These are phyloP conservation scores for Emmonsia crescens DNA, from an alignment of 2,329 filamentous ascomycete genomes.

Conservation along the genomic window DNA sequence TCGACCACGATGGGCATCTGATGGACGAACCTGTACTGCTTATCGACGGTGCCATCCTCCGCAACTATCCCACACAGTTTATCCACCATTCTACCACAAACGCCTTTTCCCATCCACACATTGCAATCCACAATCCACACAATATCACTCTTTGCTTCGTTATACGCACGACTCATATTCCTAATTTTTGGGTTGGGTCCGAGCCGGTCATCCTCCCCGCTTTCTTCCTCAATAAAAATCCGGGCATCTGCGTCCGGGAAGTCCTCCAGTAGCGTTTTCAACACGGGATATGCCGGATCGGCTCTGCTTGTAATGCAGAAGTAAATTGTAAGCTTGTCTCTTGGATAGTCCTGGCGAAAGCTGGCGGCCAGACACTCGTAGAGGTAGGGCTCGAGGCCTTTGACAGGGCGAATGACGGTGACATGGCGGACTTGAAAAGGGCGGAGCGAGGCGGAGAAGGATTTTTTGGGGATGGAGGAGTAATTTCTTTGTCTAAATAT, in stretches of 20 bases:
- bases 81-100: conserved; percentile 80
- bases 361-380: conserved; percentile 87
- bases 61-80: conserved; percentile 59
- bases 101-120: conserved; percentile 74
- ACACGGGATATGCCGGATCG: conserved; percentile 67
- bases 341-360: conserved; percentile 72
- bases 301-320: conserved; percentile 66
- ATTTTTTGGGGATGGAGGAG: conserved; percentile 34
- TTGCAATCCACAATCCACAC: conserved; percentile 97
- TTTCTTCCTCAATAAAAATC: conserved; percentile 72
- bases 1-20: conserved; percentile 88
- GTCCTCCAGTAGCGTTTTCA: conserved; percentile 60
- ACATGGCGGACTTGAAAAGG: conserved; percentile 57
- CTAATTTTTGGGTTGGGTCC: conserved; percentile 98
- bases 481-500: conserved; percentile 44
- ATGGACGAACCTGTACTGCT: conserved; percentile 80
- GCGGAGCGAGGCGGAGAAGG: conserved; percentile 30
- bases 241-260: conserved; percentile 61
- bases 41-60: conserved; percentile 29
- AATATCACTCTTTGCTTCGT: conserved; percentile 76
- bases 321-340: conserved; percentile 62
- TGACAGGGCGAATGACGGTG: conserved; percentile 85
- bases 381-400: conserved; percentile 78
- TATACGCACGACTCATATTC: conserved; percentile 87
- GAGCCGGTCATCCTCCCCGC: conserved; percentile 46